A percentile compares a stretch with the other conserved stretches of the same genome.
Evolutionary conservation across 768 basidiomycete species (phyloP).

Genomic region (Rhodotorula toruloides): DNA sequence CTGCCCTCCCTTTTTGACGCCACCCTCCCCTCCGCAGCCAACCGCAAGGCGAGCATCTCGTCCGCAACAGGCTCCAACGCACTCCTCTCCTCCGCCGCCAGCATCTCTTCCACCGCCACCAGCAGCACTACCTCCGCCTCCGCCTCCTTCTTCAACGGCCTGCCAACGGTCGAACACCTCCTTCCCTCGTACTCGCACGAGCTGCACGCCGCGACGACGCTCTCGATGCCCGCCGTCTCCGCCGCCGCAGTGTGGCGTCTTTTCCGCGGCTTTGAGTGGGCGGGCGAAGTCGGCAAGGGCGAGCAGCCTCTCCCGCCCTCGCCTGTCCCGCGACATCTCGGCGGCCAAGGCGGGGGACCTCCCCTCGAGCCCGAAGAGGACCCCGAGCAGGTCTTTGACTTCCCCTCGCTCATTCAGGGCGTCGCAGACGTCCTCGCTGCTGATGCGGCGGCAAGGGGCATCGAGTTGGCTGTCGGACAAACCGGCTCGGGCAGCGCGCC

Average conservation of each 20-base stretch:
- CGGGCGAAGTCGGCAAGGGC: conserved; percentile 37
- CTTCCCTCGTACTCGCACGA: conserved; percentile 36
- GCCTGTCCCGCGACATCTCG: background rate
- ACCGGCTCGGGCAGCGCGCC: conserved; percentile 27
- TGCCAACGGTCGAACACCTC: conserved; percentile 13
- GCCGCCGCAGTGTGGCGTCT: conserved; percentile 42
- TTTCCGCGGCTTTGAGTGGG: conserved; percentile 40
- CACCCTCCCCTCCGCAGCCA: conserved; percentile 6
- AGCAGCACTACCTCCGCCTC: conserved; percentile 4
- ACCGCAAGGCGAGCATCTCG: conserved; percentile 14
- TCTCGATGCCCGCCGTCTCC: conserved; percentile 40
- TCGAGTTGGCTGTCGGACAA: conserved; percentile 40
- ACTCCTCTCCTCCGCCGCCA: conserved; percentile 21
- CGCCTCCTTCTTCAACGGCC: conserved; percentile 10
- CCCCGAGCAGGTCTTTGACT: conserved; percentile 35
- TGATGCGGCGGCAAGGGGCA: conserved; percentile 30
- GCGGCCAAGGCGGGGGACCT: background rate
- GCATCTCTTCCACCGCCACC: conserved; percentile 26
- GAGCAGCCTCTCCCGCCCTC: conserved; percentile 24
- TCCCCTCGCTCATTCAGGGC: conserved; percentile 38
- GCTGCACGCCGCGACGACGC: conserved; percentile 40
- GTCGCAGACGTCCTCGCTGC: conserved; percentile 39
- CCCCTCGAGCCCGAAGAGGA: conserved; percentile 15
- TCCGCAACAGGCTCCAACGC: conserved; percentile 10
- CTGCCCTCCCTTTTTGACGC: conserved; percentile 27